phyloP scores from a whole-genome alignment of 2,329 filamentous ascomycete species.

The Paecilomyces sp. region DNA sequence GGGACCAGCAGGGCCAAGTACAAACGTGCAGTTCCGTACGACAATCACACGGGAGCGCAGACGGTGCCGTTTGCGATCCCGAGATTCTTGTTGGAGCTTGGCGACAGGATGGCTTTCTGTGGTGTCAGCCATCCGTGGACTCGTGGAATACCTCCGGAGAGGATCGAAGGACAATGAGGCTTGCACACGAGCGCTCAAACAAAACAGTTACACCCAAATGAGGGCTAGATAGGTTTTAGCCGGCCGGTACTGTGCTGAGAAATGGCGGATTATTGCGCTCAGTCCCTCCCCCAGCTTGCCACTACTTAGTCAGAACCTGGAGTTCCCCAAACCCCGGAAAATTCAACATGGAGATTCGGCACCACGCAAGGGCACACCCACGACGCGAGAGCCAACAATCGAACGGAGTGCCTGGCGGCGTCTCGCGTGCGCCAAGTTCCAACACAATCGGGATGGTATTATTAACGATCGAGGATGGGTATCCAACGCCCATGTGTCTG shows the following conservation, averaged over 20 bases:
- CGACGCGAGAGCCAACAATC: background rate
- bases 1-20: background rate
- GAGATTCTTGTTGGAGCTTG: background rate
- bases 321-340: background rate
- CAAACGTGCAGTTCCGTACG: background rate
- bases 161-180: background rate
- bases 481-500: background rate
- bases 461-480: no score
- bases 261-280: background rate
- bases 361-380: background rate
- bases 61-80: background rate
- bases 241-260: background rate
- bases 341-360: background rate
- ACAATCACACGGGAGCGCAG: background rate
- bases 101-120: background rate
- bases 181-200: background rate
- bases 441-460: background rate
- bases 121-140: background rate
- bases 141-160: background rate
- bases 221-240: background rate
- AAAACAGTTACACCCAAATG: no score
- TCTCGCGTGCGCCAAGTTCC: background rate
- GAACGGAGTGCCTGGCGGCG: background rate
- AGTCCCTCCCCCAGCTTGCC: background rate
- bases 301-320: background rate